Base-by-base conservation (phyloP, 1,284 basidiomycete genomes). In the Ustilago esculenta region DNA sequence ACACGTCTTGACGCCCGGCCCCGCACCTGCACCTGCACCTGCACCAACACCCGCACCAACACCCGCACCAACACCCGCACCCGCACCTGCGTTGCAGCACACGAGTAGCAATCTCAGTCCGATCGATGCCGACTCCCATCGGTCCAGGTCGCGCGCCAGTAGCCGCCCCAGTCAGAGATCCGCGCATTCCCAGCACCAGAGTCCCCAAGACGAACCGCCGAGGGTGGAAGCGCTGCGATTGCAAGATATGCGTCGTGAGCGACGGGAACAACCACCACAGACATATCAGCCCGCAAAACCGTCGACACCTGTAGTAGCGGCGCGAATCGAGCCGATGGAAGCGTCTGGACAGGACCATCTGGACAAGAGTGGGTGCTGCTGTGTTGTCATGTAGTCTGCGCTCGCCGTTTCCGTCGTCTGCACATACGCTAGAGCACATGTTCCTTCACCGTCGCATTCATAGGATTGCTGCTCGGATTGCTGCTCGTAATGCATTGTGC, bases 311-410 rank as follows among this genome's bases (percentile, higher is more conserved):
- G 24, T 49, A 34, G 20, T 34, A 29, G 18, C 56, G 35, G 51
- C 35, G 9, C 18, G n/a, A 37, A 17, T 7, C 23, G 6, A 1
- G 3, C 18, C 25, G 11, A 18, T 4, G 5, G 27, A 18, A 9
- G 18, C 24, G 1, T n/a, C 7, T 24, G 45, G 14, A 29, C 35
- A 64, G 15, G 56, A 60, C 4, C 29, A 32, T 4, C 49, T 65
- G 29, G 60, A 64, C 1, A 54, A 56, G 11, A 23, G 49, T 18
- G 56, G 45, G 20, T 72, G 70, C 44, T 72, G 70, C 39, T 72
- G 70, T 39, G 47, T 47, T 33, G 51, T 72, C 59, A 72, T 72
- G 70, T 72, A 43, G 20, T n/a, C n/a, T n/a, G 25, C n/a, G 12
- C 17, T 30, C 35, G 17, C 7, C 15, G 17, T 8, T 25, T 15